Conservation (phyloP, 306 rosid species). For the Carpinus fangiana region DNA sequence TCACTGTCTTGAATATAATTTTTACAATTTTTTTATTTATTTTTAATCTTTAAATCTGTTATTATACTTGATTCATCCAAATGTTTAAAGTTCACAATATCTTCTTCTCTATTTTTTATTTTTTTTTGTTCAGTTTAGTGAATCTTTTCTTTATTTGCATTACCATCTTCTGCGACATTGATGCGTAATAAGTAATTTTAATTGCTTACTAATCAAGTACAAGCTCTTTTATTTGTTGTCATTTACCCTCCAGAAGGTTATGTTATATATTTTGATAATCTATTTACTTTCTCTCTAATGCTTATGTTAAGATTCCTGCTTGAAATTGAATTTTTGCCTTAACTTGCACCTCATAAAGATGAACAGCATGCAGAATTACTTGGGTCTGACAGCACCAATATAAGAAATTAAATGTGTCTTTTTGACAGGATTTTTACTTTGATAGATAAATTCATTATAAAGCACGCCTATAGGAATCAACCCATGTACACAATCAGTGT, state of each 20-base stretch:
- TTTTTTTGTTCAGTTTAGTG: not conserved
- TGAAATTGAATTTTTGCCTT: slow-evolving; percentile 2
- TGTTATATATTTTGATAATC: not conserved
- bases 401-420: not conserved
- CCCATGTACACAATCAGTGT: not conserved
- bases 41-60: not conserved
- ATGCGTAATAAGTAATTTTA: not conserved
- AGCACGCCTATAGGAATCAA: not conserved
- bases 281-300: slow-evolving; percentile 10
- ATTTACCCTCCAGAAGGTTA: not conserved
- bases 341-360: not conserved
- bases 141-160: not conserved
- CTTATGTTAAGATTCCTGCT: not conserved
- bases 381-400: slow-evolving; percentile 7
- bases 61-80: not conserved
- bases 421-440: not conserved
- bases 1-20: not conserved
- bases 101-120: not conserved
- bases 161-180: not conserved
- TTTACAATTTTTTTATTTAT: not conserved
- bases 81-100: not conserved
- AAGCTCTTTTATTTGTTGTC: not conserved
- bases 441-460: not conserved
- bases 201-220: not conserved
- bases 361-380: not conserved